phyloP scores from a whole-genome alignment of 2,329 filamentous ascomycete genomes.

The Shiraia sp. region DNA sequence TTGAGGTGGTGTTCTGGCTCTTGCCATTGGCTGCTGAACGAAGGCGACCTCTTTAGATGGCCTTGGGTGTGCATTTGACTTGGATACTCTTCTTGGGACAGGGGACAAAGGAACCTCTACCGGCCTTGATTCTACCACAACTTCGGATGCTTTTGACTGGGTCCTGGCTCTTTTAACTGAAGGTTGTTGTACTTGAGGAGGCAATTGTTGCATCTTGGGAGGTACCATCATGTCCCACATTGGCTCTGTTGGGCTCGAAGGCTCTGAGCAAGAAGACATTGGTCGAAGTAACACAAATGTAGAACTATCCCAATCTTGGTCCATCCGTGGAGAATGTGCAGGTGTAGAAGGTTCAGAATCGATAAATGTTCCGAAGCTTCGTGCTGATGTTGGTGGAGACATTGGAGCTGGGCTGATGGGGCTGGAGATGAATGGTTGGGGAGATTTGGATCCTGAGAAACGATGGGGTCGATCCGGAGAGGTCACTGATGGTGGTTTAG shows the following conservation, averaged over 20 bases:
- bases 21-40: slow-evolving; percentile 17
- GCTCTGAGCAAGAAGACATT: slow-evolving; percentile 30
- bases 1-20: slow-evolving; percentile 13
- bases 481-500: slow-evolving; percentile 32
- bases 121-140: too few relatives aligned
- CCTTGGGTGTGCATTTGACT: neutral
- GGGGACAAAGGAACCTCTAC: too few relatives aligned
- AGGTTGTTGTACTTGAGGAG: neutral
- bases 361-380: slow-evolving; percentile 42
- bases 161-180: neutral
- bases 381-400: slow-evolving; percentile 43
- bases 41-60: slow-evolving; percentile 8
- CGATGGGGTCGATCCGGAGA: slow-evolving; percentile 36
- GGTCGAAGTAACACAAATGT: slow-evolving; percentile 34
- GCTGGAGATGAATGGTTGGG: slow-evolving; percentile 17
- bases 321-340: slow-evolving; percentile 37
- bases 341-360: slow-evolving; percentile 45
- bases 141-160: too few relatives aligned
- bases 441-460: slow-evolving; percentile 27
- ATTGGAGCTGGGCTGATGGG: slow-evolving; percentile 28
- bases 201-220: slow-evolving; percentile 8
- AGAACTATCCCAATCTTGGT: slow-evolving; percentile 32
- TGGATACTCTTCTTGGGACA: too few relatives aligned
- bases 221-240: slow-evolving; percentile 39
- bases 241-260: slow-evolving; percentile 34